Evolutionary conservation across 345 rosid species (phyloP), one percentile per base, ranked within the genome.

Genomic region (Anastatica hierochuntica): DNA sequence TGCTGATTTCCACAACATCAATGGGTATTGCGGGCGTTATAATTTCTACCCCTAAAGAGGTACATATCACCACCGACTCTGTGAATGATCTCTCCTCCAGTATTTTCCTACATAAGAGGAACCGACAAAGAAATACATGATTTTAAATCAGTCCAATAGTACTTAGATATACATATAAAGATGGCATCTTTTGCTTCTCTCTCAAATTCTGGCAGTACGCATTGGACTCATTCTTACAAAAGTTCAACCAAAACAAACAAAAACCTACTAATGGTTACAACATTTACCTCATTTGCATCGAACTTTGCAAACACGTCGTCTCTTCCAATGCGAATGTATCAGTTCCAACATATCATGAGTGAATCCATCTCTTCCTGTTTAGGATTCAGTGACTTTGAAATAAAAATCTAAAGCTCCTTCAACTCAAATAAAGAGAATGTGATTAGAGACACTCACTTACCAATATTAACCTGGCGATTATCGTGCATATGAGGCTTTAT

Each of bases 1-100:
- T 59, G 98, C 96, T 34, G 98, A 96, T 65, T 90, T 87, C 98
- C 96, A 90, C 20, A 87, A 74, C 98, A 87, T 90, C 66, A 87
- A 48, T 0, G 96, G 98, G 39, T 79, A 82, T 56, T 74, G 82
- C 0, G 92, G 92, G 68, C 92, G 95, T 84, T 76, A 58, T 90
- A 90, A 77, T 90, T 87, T 53, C 92, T 77, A n/a, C 98, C 98
- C 33, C 92, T 74, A 49, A 87, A 90, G 55, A 90, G 85, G 65
- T 80, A 90, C 62, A 90, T 71, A 2, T 78, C 81, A 37, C 95
- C 95, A 35, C 95, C 98, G 6, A 71, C 72, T 70, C 84, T 71
- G 62, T 79, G 79, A 69, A 87, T 86, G 17, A 86, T 73, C 71
- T 80, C 80, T 19, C 97, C 97, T 10, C 90, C 84, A 12, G 94